Conservation (phyloP, 2,329 filamentous ascomycete species). For the Fusarium longipes region DNA sequence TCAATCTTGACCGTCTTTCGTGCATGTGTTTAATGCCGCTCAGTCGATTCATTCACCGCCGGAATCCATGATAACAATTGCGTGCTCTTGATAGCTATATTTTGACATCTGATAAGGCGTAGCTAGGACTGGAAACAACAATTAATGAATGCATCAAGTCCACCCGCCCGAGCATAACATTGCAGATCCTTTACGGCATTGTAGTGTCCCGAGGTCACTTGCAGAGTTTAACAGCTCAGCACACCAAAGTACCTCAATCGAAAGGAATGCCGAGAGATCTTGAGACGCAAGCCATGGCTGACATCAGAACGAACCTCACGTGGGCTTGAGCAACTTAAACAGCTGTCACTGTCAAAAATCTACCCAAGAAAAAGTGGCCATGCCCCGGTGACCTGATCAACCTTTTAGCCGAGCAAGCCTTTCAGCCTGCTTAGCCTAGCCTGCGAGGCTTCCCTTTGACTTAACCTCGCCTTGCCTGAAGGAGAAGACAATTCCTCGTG, state of each 20-base stretch:
- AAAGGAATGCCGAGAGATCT: slow-evolving; percentile 39
- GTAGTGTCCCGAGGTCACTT: slow-evolving; percentile 18
- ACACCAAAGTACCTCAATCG: slow-evolving; percentile 28
- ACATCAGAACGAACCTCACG: slow-evolving; percentile 33
- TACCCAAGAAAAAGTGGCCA: slow-evolving; percentile 7
- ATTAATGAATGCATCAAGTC: slow-evolving; percentile 1
- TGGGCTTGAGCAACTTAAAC: slow-evolving; percentile 12
- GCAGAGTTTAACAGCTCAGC: slow-evolving; percentile 8
- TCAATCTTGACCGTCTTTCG: slow-evolving; percentile 36
- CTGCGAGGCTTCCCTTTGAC: not conserved
- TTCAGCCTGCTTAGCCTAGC: not conserved
- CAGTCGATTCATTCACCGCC: slow-evolving; percentile 33
- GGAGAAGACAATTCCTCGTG: slow-evolving; percentile 26
- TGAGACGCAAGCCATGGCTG: slow-evolving; percentile 24
- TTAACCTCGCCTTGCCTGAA: slow-evolving; percentile 11
- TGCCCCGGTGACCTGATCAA: slow-evolving; percentile 34
- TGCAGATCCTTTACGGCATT: slow-evolving; percentile 10
- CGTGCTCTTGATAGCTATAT: slow-evolving; percentile 5
- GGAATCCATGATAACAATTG: slow-evolving; percentile 2
- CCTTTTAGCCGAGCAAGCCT: slow-evolving; percentile 33
- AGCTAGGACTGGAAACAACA: slow-evolving; percentile 3
- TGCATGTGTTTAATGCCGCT: slow-evolving; percentile 24
- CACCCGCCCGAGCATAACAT: slow-evolving; percentile 6
- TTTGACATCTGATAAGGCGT: slow-evolving; percentile 3
- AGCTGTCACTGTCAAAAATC: slow-evolving; percentile 13